Percentiles rank a stretch among this genome's conserved stretches.
Evolutionary conservation across 1,284 basidiomycete genomes (phyloP).

Genomic region (Microbotryomycetes sp.): DNA sequence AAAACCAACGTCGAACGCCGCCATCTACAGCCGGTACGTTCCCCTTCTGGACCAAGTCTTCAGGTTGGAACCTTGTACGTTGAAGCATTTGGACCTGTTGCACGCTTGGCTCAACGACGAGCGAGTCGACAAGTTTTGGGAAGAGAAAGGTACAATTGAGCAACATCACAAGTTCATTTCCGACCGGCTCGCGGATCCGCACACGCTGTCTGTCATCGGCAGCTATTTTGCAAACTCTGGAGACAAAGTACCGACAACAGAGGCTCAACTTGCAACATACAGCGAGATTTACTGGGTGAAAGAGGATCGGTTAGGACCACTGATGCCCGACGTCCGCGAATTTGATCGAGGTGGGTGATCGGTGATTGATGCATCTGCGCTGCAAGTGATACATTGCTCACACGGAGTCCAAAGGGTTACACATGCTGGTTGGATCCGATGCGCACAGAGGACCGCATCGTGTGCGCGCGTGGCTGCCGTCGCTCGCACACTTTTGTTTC

Average conservation of each 20-base stretch:
- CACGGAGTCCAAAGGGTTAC: conserved; percentile 37
- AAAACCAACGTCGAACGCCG: conserved; percentile 49
- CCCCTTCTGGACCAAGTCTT: conserved; percentile 47
- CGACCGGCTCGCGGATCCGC: conserved; percentile 46
- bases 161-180: conserved; percentile 50
- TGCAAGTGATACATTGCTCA: conserved; percentile 48
- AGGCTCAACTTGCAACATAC: conserved; percentile 54
- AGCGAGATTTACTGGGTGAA: conserved; percentile 52
- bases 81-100: conserved; percentile 49
- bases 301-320: conserved; percentile 41
- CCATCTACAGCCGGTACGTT: conserved; percentile 52
- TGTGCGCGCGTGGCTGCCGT: conserved; percentile 50
- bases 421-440: conserved; percentile 35
- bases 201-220: conserved; percentile 48
- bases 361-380: too few relatives aligned
- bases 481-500: conserved; percentile 51
- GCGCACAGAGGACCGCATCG: conserved; percentile 28
- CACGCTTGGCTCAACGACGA: conserved; percentile 53
- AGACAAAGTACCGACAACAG: conserved; percentile 44
- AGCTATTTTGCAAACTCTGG: conserved; percentile 12
- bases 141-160: conserved; percentile 50
- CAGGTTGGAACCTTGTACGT: conserved; percentile 39
- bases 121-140: conserved; percentile 51
- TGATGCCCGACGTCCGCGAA: conserved; percentile 42
- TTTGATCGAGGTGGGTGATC: conserved; percentile 51